Conservation (phyloP, 176 grass and related monocot genomes). For the Paspalum notatum region DNA sequence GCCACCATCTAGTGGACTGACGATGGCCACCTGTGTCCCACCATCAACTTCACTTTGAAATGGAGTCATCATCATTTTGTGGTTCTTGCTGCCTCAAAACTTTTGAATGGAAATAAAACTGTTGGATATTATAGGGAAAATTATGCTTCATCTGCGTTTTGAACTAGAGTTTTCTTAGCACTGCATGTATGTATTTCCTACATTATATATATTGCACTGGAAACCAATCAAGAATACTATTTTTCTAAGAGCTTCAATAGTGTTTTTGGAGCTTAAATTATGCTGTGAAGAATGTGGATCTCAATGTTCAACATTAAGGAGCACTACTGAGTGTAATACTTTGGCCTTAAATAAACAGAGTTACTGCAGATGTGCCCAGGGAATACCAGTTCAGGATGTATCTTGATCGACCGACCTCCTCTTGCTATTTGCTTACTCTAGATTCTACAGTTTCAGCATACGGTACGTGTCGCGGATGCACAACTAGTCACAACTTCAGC, state of each 20-base stretch:
- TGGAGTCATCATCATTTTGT: conserved; percentile 13
- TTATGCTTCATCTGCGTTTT: conserved; percentile 3
- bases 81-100: not conserved
- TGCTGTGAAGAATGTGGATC: not conserved
- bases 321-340: not conserved
- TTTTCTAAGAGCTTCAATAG: not conserved
- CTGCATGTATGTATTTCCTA: not conserved
- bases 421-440: not conserved
- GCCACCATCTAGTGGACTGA: conserved; percentile 36
- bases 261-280: not conserved
- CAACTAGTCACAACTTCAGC: not conserved
- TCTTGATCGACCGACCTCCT: not conserved
- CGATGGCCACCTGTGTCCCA: not conserved
- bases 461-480: not conserved
- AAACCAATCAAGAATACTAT: not conserved
- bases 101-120: conserved; percentile 6
- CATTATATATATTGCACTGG: not conserved
- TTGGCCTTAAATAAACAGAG: not conserved
- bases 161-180: not conserved
- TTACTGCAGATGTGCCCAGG: not conserved
- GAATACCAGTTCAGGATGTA: not conserved
- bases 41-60: no score
- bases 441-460: not conserved
- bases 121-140: not conserved
- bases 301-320: not conserved